Evolutionary conservation across 1,284 basidiomycete genomes (phyloP).

Genomic region (Ganoderma multipileum): DNA sequence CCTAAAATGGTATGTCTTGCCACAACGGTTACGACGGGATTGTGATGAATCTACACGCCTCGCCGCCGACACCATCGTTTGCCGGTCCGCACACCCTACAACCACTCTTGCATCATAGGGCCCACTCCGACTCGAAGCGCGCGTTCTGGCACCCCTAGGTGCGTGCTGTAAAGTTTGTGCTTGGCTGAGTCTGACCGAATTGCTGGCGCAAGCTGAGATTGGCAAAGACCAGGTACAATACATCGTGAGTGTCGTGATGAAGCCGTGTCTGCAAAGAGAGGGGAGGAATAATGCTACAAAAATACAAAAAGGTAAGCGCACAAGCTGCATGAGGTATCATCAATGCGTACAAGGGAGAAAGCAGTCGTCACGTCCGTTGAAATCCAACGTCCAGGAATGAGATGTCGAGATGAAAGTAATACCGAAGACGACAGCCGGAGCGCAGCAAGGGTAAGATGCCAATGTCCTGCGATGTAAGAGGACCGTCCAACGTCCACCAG

Average conservation of each 20-base stretch:
- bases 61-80: background rate
- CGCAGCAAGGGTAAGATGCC: background rate
- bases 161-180: background rate
- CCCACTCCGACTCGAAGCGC: background rate
- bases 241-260: conserved; percentile 10
- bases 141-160: background rate
- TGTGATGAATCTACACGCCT: background rate
- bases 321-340: conserved; percentile 3
- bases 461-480: background rate
- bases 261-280: background rate
- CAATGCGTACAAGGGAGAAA: background rate
- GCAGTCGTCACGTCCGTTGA: background rate
- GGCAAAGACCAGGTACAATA: conserved; percentile 5
- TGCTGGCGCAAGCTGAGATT: background rate
- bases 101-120: background rate
- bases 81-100: background rate
- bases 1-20: conserved; percentile 1
- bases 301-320: conserved; percentile 1
- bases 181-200: background rate
- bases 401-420: background rate
- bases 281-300: background rate
- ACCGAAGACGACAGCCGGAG: background rate
- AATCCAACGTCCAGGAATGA: conserved; percentile 1
- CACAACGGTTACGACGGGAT: background rate
- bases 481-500: background rate